Percentiles rank a stretch among this genome's conserved stretches.
These are phyloP conservation scores for Naganishia randhawae DNA, from an alignment of 768 basidiomycete genomes.

Conservation along the genomic window DNA sequence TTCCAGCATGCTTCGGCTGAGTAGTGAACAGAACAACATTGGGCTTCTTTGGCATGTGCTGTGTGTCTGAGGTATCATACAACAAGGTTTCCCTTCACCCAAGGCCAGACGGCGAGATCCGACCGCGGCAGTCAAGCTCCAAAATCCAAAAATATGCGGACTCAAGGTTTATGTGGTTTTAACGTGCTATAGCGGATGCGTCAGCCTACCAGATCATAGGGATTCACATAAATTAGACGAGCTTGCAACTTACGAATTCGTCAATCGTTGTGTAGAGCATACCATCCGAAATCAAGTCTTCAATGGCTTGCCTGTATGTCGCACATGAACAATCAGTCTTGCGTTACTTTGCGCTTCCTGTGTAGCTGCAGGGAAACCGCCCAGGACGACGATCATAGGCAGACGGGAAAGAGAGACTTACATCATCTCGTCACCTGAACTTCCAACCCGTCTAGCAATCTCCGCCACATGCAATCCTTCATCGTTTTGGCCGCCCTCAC, in stretches of 20 bases:
- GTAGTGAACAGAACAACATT: background rate
- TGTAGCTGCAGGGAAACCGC: too few species aligned
- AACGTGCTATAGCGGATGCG: background rate
- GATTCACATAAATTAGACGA: too few species aligned
- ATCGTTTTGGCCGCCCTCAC: slow-evolving; percentile 3
- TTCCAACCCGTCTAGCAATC: slow-evolving; percentile 65
- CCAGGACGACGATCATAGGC: background rate
- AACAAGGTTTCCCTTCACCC: background rate
- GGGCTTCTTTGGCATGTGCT: background rate
- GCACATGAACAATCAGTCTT: background rate
- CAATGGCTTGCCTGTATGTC: slow-evolving; percentile 62
- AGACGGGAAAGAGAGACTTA: slow-evolving; percentile 56
- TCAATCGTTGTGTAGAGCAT: slow-evolving; percentile 74
- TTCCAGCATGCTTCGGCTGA: background rate
- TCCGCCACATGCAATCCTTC: slow-evolving; percentile 70
- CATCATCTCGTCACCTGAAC: slow-evolving; percentile 56
- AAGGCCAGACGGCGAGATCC: too few species aligned
- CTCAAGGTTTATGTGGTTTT: slow-evolving; percentile 9
- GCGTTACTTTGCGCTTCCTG: background rate
- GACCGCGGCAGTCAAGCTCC: background rate
- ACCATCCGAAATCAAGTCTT: slow-evolving; percentile 74
- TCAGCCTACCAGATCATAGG: background rate
- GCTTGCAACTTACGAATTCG: slow-evolving; percentile 60
- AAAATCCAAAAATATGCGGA: background rate
- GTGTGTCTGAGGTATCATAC: background rate